phyloP scores from a whole-genome alignment of 2,329 filamentous ascomycete species.

The Xylaria multiplex region DNA sequence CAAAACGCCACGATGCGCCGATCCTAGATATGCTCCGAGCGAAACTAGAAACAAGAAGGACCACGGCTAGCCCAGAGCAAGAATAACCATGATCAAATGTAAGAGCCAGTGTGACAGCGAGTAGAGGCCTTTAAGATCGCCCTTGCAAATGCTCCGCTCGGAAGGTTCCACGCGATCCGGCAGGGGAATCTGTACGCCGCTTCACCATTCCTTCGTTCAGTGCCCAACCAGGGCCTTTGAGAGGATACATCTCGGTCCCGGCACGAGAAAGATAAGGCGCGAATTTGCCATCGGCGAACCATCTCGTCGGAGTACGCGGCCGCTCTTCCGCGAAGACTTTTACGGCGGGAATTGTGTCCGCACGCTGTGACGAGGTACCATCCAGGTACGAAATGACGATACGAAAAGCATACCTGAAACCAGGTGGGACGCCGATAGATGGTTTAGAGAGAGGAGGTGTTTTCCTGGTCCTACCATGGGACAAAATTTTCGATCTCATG shows the following conservation, averaged over 20 bases:
- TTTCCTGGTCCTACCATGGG: slow-evolving; percentile 11
- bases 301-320: not conserved
- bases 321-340: too few species aligned
- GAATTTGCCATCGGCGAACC: not conserved
- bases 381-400: not conserved
- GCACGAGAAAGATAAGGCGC: not conserved
- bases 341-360: not conserved
- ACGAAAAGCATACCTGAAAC: not conserved
- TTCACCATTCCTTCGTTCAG: slow-evolving; percentile 15
- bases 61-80: not conserved
- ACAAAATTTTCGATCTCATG: slow-evolving; percentile 18
- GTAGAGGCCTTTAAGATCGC: not conserved
- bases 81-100: not conserved
- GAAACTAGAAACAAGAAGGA: not conserved
- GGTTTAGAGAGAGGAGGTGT: slow-evolving; percentile 18
- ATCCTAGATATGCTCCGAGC: slow-evolving; percentile 2
- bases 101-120: not conserved
- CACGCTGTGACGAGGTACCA: not conserved
- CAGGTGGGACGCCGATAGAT: slow-evolving; percentile 7
- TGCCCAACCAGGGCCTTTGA: slow-evolving; percentile 23
- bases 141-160: not conserved
- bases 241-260: not conserved
- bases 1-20: slow-evolving; percentile 16
- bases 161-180: not conserved
- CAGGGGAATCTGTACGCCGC: not conserved